These are phyloP conservation scores for Candida insectorum DNA, from an alignment of 805 yeast species.

Conservation along the genomic window DNA sequence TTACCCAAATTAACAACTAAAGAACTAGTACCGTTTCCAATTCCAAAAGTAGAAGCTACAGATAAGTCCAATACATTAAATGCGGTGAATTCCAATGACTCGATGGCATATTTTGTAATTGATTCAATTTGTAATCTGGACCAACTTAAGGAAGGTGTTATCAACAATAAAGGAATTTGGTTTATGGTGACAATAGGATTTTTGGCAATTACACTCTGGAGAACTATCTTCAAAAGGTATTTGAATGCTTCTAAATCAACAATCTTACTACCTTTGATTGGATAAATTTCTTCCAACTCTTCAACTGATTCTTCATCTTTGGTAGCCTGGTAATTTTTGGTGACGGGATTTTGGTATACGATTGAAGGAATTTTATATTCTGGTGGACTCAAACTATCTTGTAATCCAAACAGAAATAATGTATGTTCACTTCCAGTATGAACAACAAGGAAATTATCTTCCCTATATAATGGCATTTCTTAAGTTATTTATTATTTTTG, in stretches of 20 bases:
- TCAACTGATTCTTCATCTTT: constrained; percentile 23
- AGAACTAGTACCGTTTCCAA: constrained; percentile 61
- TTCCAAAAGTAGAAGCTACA: constrained; percentile 70
- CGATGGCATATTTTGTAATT: constrained; percentile 74
- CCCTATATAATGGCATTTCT: constrained; percentile 43
- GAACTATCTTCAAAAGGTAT: constrained; percentile 49
- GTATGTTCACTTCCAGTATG: constrained; percentile 80
- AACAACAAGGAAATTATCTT: constrained; percentile 50
- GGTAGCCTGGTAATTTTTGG: constrained; percentile 35
- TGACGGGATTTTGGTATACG: constrained; percentile 51
- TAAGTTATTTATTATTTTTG: constrained; percentile 1
- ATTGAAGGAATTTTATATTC: constrained; percentile 71
- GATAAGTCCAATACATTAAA: constrained; percentile 67
- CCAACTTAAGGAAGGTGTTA: constrained; percentile 65
- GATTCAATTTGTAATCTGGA: constrained; percentile 62
- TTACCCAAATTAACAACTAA: constrained; percentile 79
- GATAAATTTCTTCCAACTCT: constrained; percentile 46
- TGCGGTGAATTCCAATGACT: constrained; percentile 66
- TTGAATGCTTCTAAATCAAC: constrained; percentile 68
- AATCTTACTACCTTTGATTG: constrained; percentile 63
- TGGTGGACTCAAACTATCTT: constrained; percentile 72
- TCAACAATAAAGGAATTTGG: constrained; percentile 69
- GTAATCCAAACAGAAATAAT: constrained; percentile 76
- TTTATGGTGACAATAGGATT: constrained; percentile 48
- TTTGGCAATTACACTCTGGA: constrained; percentile 35